A percentile compares a stretch with the other conserved stretches of the same genome.
phyloP scores from a whole-genome alignment of 345 rosid species.

The Ceriops tagal region DNA sequence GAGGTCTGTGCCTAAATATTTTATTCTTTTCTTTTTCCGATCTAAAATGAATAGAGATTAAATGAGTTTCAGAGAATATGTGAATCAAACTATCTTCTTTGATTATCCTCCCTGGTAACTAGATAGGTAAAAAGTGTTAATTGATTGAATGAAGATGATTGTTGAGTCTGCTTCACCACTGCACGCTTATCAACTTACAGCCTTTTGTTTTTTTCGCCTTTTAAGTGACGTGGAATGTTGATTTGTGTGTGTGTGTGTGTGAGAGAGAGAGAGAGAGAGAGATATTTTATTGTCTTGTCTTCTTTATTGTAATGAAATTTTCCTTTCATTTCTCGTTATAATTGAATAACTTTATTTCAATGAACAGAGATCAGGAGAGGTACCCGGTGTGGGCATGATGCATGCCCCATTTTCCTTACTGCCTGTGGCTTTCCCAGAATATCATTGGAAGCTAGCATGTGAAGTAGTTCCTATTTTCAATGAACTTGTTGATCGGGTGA shows the following conservation, averaged over 20 bases:
- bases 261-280: too few species aligned
- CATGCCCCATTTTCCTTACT: conserved; percentile 87
- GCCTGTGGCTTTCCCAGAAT: conserved; percentile 69
- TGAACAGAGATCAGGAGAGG: conserved; percentile 71
- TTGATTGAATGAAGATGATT: too few species aligned
- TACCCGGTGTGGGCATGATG: conserved; percentile 91
- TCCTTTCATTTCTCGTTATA: neutral
- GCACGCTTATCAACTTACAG: too few species aligned
- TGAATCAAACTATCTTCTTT: too few species aligned
- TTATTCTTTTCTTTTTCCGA: neutral
- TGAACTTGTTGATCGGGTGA: conserved; percentile 89
- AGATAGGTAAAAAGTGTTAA: too few species aligned
- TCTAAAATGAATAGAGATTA: neutral
- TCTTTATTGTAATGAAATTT: neutral
- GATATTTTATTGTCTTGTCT: too few species aligned
- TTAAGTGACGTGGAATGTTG: too few species aligned
- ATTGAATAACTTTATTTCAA: conserved; percentile 1
- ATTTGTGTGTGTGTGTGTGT: too few species aligned
- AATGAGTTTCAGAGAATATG: too few species aligned
- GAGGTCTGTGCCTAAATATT: conserved; percentile 38
- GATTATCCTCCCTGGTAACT: too few species aligned
- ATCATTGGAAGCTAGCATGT: conserved; percentile 74
- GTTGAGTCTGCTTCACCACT: too few species aligned
- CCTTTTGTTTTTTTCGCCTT: too few species aligned
- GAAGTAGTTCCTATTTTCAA: conserved; percentile 89